Conservation (phyloP, 2,329 filamentous ascomycete species). For the Colletotrichum brevisporum region DNA sequence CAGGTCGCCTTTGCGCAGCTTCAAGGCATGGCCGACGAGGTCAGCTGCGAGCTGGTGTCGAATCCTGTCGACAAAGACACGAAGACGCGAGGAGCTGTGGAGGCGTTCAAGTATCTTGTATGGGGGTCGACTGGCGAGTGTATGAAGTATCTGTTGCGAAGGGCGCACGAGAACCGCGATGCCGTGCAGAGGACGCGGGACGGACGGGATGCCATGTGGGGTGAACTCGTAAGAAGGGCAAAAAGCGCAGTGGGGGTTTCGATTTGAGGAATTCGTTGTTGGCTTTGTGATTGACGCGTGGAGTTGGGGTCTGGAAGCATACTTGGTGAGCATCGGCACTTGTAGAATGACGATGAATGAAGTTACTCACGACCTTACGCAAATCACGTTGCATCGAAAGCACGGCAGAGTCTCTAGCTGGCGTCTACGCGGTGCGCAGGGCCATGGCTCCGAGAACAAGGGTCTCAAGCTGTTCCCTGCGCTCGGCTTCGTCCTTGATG, state of each 20-base stretch:
- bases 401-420: background rate
- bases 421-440: slow-evolving; percentile 67
- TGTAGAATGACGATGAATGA: background rate
- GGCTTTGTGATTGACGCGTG: slow-evolving; percentile 24
- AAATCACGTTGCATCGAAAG: background rate
- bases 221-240: slow-evolving; percentile 71
- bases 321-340: background rate
- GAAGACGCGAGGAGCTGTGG: slow-evolving; percentile 25
- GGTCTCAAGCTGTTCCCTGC: slow-evolving; percentile 73
- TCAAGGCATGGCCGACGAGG: slow-evolving; percentile 89
- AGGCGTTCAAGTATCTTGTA: slow-evolving; percentile 76
- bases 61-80: slow-evolving; percentile 10
- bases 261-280: slow-evolving; percentile 39
- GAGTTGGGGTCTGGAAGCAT: background rate
- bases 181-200: slow-evolving; percentile 74
- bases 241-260: slow-evolving; percentile 58
- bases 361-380: slow-evolving; percentile 6
- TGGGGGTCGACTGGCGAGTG: slow-evolving; percentile 84
- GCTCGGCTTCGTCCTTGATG: slow-evolving; percentile 58
- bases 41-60: slow-evolving; percentile 75
- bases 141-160: slow-evolving; percentile 81
- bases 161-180: slow-evolving; percentile 78
- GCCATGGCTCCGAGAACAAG: slow-evolving; percentile 84
- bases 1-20: slow-evolving; percentile 54
- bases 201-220: slow-evolving; percentile 74